These are phyloP conservation scores for Vitis amurensis DNA, from an alignment of 164 flowering plant species.

Conservation along the genomic window DNA sequence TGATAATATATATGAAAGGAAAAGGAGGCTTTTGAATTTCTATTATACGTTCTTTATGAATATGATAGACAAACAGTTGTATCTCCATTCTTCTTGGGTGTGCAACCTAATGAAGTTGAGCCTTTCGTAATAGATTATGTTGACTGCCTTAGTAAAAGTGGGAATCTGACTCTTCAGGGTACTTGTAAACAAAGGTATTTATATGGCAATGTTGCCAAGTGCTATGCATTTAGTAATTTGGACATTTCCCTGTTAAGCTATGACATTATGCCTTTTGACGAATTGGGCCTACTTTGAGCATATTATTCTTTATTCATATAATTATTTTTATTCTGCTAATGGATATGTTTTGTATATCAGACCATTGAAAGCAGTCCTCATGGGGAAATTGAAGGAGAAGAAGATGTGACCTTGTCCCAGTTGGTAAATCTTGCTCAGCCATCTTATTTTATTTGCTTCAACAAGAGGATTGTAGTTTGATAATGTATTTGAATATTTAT, in stretches of 20 bases:
- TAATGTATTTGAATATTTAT: background rate
- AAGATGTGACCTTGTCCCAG: slow-evolving; percentile 80
- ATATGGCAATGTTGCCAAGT: background rate
- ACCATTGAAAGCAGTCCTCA: slow-evolving; percentile 85
- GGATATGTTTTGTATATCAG: slow-evolving; percentile 30
- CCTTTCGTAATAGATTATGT: background rate
- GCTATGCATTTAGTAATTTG: background rate
- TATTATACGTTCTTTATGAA: too few species aligned
- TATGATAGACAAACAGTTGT: too few species aligned
- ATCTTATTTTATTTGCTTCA: background rate
- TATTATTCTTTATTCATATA: background rate
- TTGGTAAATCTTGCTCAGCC: slow-evolving; percentile 47
- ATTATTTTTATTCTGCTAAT: background rate
- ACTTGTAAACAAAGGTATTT: background rate
- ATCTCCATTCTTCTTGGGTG: too few species aligned
- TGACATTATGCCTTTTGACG: background rate
- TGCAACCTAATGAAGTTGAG: too few species aligned
- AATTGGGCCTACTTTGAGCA: background rate
- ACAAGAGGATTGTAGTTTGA: background rate
- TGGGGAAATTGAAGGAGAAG: slow-evolving; percentile 61
- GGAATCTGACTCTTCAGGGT: background rate
- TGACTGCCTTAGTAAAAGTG: background rate
- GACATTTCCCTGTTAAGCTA: background rate
- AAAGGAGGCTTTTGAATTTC: too few species aligned
- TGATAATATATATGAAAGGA: too few species aligned